These are phyloP conservation scores for Helicostylum pulchrum DNA, from an alignment of 192 early-diverging fungal species.

Conservation along the genomic window DNA sequence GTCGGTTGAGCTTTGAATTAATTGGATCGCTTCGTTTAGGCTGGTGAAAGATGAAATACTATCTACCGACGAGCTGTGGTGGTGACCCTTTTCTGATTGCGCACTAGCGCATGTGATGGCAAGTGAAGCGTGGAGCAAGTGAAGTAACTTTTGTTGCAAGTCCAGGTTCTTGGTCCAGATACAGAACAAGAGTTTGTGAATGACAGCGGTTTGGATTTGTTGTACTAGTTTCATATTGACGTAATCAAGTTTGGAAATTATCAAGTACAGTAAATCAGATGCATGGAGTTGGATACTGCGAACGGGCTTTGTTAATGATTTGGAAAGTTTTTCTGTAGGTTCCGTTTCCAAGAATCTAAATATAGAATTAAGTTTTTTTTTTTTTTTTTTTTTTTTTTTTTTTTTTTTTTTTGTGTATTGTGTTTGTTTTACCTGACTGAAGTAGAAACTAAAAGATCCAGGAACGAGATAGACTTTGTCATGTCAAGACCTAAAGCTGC, in stretches of 20 bases:
- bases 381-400: background rate
- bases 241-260: constrained; percentile 52
- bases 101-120: constrained; percentile 36
- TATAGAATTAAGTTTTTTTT: background rate
- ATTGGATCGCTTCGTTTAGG: constrained; percentile 12
- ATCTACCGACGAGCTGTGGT: constrained; percentile 3
- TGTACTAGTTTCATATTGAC: constrained; percentile 46
- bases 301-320: constrained; percentile 17
- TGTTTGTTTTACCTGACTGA: constrained; percentile 13
- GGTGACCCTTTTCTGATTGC: background rate
- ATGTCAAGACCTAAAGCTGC: background rate
- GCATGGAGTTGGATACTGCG: constrained; percentile 54
- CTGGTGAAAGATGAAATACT: background rate
- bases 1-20: constrained; percentile 34
- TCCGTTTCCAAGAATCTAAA: constrained; percentile 39
- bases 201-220: constrained; percentile 46
- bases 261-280: constrained; percentile 53
- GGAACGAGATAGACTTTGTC: constrained; percentile 11
- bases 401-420: background rate
- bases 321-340: constrained; percentile 25
- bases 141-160: constrained; percentile 57
- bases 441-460: constrained; percentile 16
- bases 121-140: constrained; percentile 51
- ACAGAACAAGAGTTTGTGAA: constrained; percentile 60
- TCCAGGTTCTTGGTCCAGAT: constrained; percentile 48